A percentile compares a stretch with the other conserved stretches of the same genome.
These are phyloP conservation scores for Backusella australiensis DNA, from an alignment of 192 early-diverging fungal species.

Conservation along the genomic window DNA sequence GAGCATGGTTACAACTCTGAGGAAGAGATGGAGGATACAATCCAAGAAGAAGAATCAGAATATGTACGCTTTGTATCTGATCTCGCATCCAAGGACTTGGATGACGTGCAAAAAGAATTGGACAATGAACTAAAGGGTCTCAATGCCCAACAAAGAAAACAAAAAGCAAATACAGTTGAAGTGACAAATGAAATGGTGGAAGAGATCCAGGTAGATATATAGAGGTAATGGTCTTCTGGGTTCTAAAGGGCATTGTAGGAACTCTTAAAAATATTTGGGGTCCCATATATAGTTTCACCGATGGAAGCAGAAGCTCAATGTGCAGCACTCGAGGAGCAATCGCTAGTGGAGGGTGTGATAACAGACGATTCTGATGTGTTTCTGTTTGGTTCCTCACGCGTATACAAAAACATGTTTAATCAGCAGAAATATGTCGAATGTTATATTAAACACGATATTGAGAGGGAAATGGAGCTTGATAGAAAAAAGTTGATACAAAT, in stretches of 20 bases:
- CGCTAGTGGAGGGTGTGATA: constrained; percentile 89
- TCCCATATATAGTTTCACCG: constrained; percentile 90
- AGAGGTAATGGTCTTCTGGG: background rate
- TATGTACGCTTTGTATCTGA: constrained; percentile 64
- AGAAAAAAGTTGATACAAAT: constrained; percentile 76
- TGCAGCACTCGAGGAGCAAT: constrained; percentile 57
- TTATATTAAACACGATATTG: constrained; percentile 66
- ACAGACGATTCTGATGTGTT: constrained; percentile 98
- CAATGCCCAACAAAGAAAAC: constrained; percentile 45
- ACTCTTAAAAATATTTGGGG: constrained; percentile 86
- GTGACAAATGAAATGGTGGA: constrained; percentile 71
- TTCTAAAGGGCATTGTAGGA: constrained; percentile 36
- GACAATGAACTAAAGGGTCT: constrained; percentile 53
- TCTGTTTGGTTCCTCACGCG: constrained; percentile 78
- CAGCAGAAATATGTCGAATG: constrained; percentile 86
- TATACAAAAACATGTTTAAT: constrained; percentile 95
- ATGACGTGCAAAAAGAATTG: constrained; percentile 42
- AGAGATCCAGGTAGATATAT: constrained; percentile 56
- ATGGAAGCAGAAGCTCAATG: constrained; percentile 99
- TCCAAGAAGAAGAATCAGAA: constrained; percentile 54
- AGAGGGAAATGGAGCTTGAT: constrained; percentile 62
- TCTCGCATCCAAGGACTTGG: constrained; percentile 39
- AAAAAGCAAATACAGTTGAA: constrained; percentile 59
- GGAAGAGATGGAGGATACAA: constrained; percentile 19
- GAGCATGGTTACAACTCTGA: constrained; percentile 28